Conservation (phyloP, 495 filamentous ascomycete species). For the Viridothelium virens region DNA sequence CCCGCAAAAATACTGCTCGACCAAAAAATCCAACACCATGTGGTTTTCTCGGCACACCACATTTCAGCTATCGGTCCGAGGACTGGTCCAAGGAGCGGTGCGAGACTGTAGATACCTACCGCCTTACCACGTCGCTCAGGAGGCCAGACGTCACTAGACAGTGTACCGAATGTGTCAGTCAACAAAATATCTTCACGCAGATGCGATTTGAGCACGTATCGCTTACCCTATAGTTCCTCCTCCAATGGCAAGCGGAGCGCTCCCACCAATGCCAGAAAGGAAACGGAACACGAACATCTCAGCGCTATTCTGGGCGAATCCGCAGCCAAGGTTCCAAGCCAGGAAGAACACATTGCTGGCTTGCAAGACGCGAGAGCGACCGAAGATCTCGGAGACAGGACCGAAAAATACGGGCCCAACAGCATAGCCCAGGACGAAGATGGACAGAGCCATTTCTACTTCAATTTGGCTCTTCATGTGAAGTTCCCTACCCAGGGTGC, state of each 20-base stretch:
- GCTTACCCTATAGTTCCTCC: constrained; percentile 37
- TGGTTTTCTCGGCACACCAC: constrained; percentile 58
- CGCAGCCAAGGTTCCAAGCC: constrained; percentile 51
- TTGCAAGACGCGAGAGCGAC: constrained; percentile 50
- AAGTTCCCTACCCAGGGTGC: constrained; percentile 23
- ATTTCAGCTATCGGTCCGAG: constrained; percentile 36
- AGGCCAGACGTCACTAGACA: constrained; percentile 56
- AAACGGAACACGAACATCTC: constrained; percentile 53
- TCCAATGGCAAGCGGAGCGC: constrained; percentile 45
- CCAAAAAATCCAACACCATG: constrained; percentile 64
- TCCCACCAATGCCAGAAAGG: constrained; percentile 47
- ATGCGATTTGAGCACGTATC: background rate
- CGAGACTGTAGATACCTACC: constrained; percentile 56
- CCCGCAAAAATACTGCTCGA: constrained; percentile 52
- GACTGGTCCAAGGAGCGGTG: constrained; percentile 59
- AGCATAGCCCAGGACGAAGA: constrained; percentile 34
- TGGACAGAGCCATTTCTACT: constrained; percentile 27
- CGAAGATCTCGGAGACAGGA: constrained; percentile 59
- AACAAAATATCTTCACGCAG: constrained; percentile 19
- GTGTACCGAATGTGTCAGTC: constrained; percentile 40
- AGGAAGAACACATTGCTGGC: constrained; percentile 47
- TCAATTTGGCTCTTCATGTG: constrained; percentile 19
- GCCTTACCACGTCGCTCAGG: constrained; percentile 59
- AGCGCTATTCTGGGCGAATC: constrained; percentile 46
- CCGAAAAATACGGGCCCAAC: constrained; percentile 48